Base-by-base conservation (phyloP, 129 eudicot species). In the Silybum marianum region DNA sequence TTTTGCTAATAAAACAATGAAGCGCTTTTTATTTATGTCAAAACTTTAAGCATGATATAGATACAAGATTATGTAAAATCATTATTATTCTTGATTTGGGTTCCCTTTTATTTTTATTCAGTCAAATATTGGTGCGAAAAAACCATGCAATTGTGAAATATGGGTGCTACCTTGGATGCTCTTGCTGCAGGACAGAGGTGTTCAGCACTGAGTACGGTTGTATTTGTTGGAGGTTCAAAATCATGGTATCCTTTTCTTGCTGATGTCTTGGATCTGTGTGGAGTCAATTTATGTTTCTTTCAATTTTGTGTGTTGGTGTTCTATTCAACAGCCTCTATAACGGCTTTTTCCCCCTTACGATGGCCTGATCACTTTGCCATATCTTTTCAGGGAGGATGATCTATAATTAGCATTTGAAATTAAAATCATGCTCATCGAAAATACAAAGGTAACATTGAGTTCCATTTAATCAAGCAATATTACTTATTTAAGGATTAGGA, bases 131-230 rank as follows among this genome's bases (percentile, higher is more conserved):
- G 96, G 97, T 83, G 93, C 93, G 66, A 94, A 90, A n/a, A 82
- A 94, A 94, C 86, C 98, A 94, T 67, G 96, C 96, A 79, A 84
- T 94, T 63, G 97, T 94, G 81, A 82, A 82, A 87, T 44, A 72
- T 89, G 69, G 94, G 86, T 88, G 93, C 97, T 38, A 90, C 97
- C 21, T 46, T 90, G 84, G 92, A 92, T 83, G 96, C 92, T 78
- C 85, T 94, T 78, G 88, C 90, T 30, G 96, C 98, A n/a, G 98
- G 97, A 75, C 97, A 94, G 86, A 89, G 94, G 70, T 94, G 98
- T 86, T 83, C 90, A 81, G 88, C 97, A 40, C 81, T 94, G 73
- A 91, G 93, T 89, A 88, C 90, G 0, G 93, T 91, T 62, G 90
- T 94, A 71, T 94, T 94, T 88, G 98, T 91, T 80, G 98, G 98